Percentiles rank a stretch among this genome's conserved stretches.
These are phyloP conservation scores for Fusarium burgessii DNA, from an alignment of 2,329 filamentous ascomycete species.

Conservation along the genomic window DNA sequence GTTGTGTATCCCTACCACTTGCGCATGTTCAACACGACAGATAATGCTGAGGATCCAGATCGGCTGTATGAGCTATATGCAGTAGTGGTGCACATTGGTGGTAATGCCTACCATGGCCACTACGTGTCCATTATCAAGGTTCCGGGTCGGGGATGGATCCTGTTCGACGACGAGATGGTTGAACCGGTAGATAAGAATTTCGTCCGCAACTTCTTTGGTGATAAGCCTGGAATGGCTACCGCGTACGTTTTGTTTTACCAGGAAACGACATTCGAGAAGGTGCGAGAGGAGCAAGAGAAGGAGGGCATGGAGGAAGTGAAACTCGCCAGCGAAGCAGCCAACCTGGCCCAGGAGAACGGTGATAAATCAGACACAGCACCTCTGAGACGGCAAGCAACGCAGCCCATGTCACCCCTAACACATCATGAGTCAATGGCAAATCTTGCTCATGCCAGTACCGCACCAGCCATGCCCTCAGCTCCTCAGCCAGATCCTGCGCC, in stretches of 20 bases:
- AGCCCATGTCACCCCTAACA: constrained; percentile 59
- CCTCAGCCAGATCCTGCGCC: constrained; percentile 30
- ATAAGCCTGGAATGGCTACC: constrained; percentile 89
- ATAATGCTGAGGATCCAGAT: constrained; percentile 93
- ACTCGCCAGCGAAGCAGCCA: constrained; percentile 68
- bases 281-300: constrained; percentile 82
- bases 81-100: constrained; percentile 96
- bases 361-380: constrained; percentile 58
- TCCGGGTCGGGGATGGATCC: constrained; percentile 91
- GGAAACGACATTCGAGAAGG: constrained; percentile 79
- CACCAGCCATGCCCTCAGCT: constrained; percentile 57
- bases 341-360: constrained; percentile 62
- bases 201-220: constrained; percentile 96
- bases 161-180: constrained; percentile 99
- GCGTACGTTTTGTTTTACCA: constrained; percentile 99
- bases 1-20: constrained; percentile 98
- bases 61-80: constrained; percentile 96
- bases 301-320: constrained; percentile 76
- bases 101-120: constrained; percentile 96
- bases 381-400: constrained; percentile 64
- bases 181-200: constrained; percentile 98
- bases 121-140: constrained; percentile 99
- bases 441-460: constrained; percentile 75
- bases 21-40: constrained; percentile 96
- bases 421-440: constrained; percentile 66